Evolutionary conservation across 345 rosid species (phyloP).

Genomic region (Brassica nigra): DNA sequence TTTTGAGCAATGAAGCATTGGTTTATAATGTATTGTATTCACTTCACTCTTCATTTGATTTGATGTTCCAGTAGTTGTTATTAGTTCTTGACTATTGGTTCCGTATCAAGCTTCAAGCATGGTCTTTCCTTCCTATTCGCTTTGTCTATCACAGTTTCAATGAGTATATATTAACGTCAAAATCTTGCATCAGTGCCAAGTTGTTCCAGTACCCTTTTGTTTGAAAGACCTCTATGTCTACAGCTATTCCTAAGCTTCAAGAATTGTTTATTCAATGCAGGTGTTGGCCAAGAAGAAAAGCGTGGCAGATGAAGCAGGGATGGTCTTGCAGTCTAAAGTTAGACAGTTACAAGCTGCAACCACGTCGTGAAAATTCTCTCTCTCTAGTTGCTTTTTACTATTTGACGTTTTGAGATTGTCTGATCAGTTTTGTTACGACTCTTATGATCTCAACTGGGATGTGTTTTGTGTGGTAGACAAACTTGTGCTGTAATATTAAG

Average conservation of each 20-base stretch:
- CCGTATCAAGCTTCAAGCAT: neutral
- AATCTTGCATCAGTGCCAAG: neutral
- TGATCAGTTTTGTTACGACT: neutral
- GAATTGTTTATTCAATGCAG: slow-evolving; percentile 46
- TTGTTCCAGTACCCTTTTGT: neutral
- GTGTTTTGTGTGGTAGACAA: slow-evolving; percentile 5
- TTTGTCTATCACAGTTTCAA: neutral
- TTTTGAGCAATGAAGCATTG: no score
- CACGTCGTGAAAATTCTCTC: slow-evolving; percentile 18
- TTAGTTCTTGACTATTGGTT: slow-evolving; percentile 4
- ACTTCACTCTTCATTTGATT: neutral
- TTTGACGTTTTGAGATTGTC: neutral
- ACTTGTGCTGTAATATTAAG: slow-evolving; percentile 7
- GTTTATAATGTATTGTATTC: no score
- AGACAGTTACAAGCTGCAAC: slow-evolving; percentile 59
- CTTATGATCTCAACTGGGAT: neutral
- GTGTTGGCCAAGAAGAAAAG: slow-evolving; percentile 89
- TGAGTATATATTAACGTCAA: neutral
- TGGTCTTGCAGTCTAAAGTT: slow-evolving; percentile 67
- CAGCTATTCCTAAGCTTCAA: neutral
- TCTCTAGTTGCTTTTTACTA: slow-evolving; percentile 3
- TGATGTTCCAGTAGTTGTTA: neutral
- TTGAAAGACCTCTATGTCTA: neutral
- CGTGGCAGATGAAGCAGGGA: slow-evolving; percentile 82
- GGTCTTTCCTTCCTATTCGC: slow-evolving; percentile 1